These are phyloP conservation scores for Saprolegnia parasitica DNA, from an alignment of 352 stramenopile species.

Conservation along the genomic window DNA sequence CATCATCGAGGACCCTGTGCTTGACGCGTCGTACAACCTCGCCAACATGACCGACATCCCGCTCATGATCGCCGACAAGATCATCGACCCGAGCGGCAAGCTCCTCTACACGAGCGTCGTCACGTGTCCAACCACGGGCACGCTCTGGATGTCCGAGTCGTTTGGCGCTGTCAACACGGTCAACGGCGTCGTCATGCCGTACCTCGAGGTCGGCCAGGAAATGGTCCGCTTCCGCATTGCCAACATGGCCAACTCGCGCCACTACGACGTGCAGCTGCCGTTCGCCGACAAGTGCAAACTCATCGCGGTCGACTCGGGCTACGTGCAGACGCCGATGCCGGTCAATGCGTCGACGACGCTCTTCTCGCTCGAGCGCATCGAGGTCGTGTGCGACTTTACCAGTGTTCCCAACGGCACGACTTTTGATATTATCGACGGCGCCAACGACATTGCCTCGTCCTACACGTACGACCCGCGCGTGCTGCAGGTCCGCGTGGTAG, in stretches of 20 bases:
- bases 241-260: conserved; percentile 59
- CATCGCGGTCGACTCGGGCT: conserved; percentile 62
- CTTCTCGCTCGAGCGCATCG: conserved; percentile 57
- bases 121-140: conserved; percentile 44
- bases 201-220: conserved; percentile 45
- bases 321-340: conserved; percentile 36
- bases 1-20: conserved; percentile 48
- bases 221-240: conserved; percentile 56
- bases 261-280: conserved; percentile 67
- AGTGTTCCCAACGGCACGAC: conserved; percentile 37
- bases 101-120: conserved; percentile 64
- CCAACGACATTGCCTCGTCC: neutral
- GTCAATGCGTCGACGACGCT: conserved; percentile 44
- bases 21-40: conserved; percentile 43
- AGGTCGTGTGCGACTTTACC: conserved; percentile 61
- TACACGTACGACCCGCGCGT: conserved; percentile 49
- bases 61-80: conserved; percentile 47
- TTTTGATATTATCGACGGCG: conserved; percentile 44
- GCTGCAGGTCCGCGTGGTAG: conserved; percentile 45
- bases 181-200: conserved; percentile 71
- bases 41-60: conserved; percentile 47
- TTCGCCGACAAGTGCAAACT: conserved; percentile 53
- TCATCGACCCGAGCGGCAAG: conserved; percentile 49
- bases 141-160: conserved; percentile 55
- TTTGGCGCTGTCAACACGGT: conserved; percentile 58